phyloP scores from a whole-genome alignment of 495 filamentous ascomycete genomes.

The Darksidea phi region DNA sequence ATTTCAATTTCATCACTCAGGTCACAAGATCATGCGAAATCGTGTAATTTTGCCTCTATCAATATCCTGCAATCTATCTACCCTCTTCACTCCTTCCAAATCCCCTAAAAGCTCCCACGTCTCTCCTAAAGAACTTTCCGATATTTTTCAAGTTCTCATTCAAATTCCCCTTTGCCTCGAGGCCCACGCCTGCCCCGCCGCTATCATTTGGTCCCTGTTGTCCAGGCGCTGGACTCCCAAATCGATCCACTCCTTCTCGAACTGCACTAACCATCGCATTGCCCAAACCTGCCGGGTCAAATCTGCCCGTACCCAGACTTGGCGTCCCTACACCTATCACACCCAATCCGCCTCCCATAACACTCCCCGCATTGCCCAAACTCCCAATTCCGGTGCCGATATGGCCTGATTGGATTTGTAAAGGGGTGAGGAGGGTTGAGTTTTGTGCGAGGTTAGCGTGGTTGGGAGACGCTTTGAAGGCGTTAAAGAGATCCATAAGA shows the following conservation, averaged over 20 bases:
- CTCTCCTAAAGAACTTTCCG: conserved; percentile 91
- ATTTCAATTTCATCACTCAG: no score
- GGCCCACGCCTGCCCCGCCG: conserved; percentile 33
- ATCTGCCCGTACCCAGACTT: conserved; percentile 51
- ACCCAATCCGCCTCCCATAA: conserved; percentile 11
- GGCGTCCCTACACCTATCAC: conserved; percentile 20
- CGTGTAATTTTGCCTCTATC: no score
- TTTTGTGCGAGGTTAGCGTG: conserved; percentile 57
- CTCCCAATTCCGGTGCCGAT: conserved; percentile 46
- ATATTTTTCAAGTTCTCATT: conserved; percentile 93
- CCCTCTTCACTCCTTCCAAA: conserved; percentile 41
- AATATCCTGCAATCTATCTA: conserved; percentile 6
- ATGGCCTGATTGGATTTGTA: conserved; percentile 47
- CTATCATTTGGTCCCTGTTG: conserved; percentile 24
- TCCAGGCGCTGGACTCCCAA: conserved; percentile 61
- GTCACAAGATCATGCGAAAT: no score
- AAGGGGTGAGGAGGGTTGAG: conserved; percentile 61
- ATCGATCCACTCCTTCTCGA: conserved; percentile 83
- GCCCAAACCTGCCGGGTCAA: conserved; percentile 74
- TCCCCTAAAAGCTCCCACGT: conserved; percentile 78
- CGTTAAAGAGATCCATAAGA: conserved; percentile 83
- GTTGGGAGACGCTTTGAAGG: conserved; percentile 65
- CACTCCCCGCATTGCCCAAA: conserved; percentile 44
- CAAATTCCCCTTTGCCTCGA: conserved; percentile 54
- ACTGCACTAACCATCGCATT: conserved; percentile 76